Evolutionary conservation across 495 filamentous ascomycete genomes (phyloP), one percentile per base, ranked within the genome.

Genomic region (Penicillium verhagenii): DNA sequence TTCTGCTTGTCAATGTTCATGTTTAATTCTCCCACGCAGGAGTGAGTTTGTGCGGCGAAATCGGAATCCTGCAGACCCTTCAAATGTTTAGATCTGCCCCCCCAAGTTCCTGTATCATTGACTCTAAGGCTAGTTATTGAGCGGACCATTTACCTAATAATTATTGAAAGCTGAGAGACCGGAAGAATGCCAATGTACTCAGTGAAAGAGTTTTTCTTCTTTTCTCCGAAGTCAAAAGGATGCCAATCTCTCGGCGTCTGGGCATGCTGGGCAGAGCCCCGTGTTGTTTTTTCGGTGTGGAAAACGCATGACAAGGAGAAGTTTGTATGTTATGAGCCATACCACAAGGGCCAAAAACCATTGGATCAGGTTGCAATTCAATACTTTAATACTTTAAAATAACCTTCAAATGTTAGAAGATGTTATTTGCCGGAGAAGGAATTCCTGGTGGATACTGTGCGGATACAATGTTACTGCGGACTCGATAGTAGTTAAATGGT

Each of bases 231-330:
- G 20, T 42, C 33, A 44, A 51, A 53, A 59, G 47, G 49, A 56
- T 69, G 70, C 65, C 70, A 71, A 69, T 61, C 59, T 66, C 70
- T 71, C 50, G 68, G 70, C 70, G 60, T 25, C 63, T 66, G 58
- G 64, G 63, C 70, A 60, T 50, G 60, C 61, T 68, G 53, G 61
- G 52, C 62, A 56, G 57, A 44, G 55, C 54, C 40, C 40, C 11
- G 23, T 24, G 42, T 45, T 21, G 42, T 45, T 45, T 45, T 45
- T 45, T 45, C 21, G 14, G 23, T 24, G 42, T 45, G 40, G 8
- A 21, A 21, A 13, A 20, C n/a, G n/a, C 11, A 21, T 7, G 40
- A 24, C 20, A 23, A 24, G 19, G 20, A 21, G 18, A 20, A 21
- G 20, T 11, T 11, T 43, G 18, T 43, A 14, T 13, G 1, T 23